Evolutionary conservation across 306 rosid genomes (phyloP), one percentile per base, ranked within the genome.

Genomic region (Cicer bijugum): DNA sequence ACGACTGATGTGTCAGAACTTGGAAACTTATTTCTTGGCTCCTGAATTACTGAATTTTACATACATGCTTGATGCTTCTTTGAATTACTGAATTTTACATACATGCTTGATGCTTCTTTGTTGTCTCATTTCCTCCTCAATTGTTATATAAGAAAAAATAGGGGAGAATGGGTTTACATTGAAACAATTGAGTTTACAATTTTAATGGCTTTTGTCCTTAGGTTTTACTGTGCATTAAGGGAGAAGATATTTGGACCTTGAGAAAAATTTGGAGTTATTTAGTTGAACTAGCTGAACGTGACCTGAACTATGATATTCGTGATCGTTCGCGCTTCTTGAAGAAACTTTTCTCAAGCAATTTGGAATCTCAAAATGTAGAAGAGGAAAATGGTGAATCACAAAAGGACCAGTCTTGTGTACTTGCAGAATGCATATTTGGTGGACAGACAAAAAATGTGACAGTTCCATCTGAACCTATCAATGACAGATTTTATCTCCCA

Each of bases 401-500:
- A 80, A 76, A 75, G 71, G 97, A 86, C 55, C 83, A 43, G 59
- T 81, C 88, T 37, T 10, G 16, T 86, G 78, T 67, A 51, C 84
- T 90, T 72, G 91, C 93, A 47, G 88, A 88, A 68, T 75, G 60
- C 82, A 82, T 95, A 72, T 85, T 87, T 78, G 83, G 85, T 45
- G 84, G 88, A 78, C 84, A 78, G 69, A 69, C 76, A 76, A 86
- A 83, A 76, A 52, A 88, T 50, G 19, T 37, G 37, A 72, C 78
- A 64, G 67, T 69, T 40, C 75, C 84, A 48, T 83, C 84, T 70
- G 93, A 85, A 77, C 82, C 97, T 52, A 80, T 74, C 69, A 84
- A 85, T 80, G 74, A 80, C 75, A 85, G 97, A 48, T 83, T 90
- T 82, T 95, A 95, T 84, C 99, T 95, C 78, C 99, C 99, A 0